Base-by-base conservation (phyloP, 306 rosid species). In the Rosa multiflora region DNA sequence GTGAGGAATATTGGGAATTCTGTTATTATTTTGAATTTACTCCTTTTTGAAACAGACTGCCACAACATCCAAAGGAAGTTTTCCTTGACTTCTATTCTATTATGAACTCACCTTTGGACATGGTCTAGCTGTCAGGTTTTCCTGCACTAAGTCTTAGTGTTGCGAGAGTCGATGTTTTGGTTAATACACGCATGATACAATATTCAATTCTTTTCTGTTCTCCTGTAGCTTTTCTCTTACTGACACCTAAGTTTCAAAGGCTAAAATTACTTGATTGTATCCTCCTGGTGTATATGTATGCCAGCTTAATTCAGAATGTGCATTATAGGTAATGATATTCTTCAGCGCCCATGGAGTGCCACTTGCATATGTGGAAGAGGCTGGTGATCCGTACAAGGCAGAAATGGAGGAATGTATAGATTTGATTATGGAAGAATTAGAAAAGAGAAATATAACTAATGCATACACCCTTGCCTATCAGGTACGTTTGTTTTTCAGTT, bases 341-440 rank as follows among this genome's bases (percentile, higher is more conserved):
- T 94, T 94, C 81, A 94, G 98, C 67, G 98, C 98, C 8, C 98
- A 94, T 72, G 98, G 98, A 66, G 98, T 94, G 66, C 98, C 98
- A 2, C 93, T 94, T 85, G 98, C 98, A 69, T 94, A 94, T 81
- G 98, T 94, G 72, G 98, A 94, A 87, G 96, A 92, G 85, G 98
- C 98, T 39, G 98, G 98, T 67, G 98, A 94, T 86, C 98, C 98
- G 51, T 94, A 94, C 86, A 94, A 94, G 86, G 93, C 97, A 64
- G 98, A 94, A 88, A 94, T 94, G 98, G 98, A 94, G 86, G 98
- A 94, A 87, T 92, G 97, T 56, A 89, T 94, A 77, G 97, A 92
- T 79, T 83, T 94, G 85, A 92, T 94, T 70, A 94, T 94, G 94
- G 97, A 92, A 76, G 98, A 94, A 74, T 88, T 94, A 75, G 98